These are phyloP conservation scores for Gossypium davidsonii DNA, from an alignment of 441 rosid species.

Conservation along the genomic window DNA sequence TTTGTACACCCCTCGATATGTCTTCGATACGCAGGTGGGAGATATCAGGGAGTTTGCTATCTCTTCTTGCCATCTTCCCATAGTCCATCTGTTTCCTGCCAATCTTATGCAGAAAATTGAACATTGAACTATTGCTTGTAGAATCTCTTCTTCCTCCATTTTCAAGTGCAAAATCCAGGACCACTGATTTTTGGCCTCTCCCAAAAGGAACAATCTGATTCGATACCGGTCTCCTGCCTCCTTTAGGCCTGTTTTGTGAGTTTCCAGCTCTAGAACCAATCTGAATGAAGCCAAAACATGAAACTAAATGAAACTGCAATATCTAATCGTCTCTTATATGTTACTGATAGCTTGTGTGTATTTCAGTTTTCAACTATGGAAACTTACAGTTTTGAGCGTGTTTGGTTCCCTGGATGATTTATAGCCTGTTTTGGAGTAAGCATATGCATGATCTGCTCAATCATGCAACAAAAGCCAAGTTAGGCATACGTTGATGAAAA, in stretches of 20 bases:
- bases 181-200: slow-evolving; percentile 42
- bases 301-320: slow-evolving; percentile 7
- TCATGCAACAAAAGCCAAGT: background rate
- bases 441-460: slow-evolving; percentile 44
- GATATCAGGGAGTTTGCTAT: slow-evolving; percentile 37
- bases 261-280: slow-evolving; percentile 31
- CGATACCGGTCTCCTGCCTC: slow-evolving; percentile 39
- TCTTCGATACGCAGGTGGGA: slow-evolving; percentile 65
- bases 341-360: background rate
- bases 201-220: slow-evolving; percentile 52
- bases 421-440: slow-evolving; percentile 35
- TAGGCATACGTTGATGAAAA: background rate
- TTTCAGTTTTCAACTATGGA: background rate
- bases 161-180: slow-evolving; percentile 65
- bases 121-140: slow-evolving; percentile 40
- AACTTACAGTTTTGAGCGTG: slow-evolving; percentile 40
- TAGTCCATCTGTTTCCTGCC: slow-evolving; percentile 46
- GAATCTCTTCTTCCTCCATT: slow-evolving; percentile 65
- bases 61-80: slow-evolving; percentile 37
- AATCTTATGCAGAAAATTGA: slow-evolving; percentile 57
- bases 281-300: slow-evolving; percentile 31
- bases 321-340: background rate
- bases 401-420: slow-evolving; percentile 43
- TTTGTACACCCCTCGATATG: slow-evolving; percentile 76
- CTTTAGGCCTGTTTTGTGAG: slow-evolving; percentile 16